Evolutionary conservation across 345 rosid species (phyloP).

Genomic region (Microcos paniculata): DNA sequence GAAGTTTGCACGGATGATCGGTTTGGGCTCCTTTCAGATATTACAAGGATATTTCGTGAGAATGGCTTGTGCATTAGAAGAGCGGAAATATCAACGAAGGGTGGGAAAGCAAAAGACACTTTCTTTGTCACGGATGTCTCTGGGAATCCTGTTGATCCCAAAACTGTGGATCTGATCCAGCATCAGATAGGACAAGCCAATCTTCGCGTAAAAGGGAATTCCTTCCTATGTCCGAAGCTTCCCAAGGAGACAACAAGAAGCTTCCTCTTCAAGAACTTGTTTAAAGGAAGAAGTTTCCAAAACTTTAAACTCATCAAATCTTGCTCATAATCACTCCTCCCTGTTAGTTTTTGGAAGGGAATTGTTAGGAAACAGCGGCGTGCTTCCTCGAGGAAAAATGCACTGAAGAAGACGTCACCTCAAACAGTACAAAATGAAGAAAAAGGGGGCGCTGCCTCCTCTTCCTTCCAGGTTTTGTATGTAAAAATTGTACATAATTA

Average conservation of each 20-base stretch:
- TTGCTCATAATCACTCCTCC: constrained; percentile 23
- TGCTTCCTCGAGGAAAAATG: neutral
- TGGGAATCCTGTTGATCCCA: constrained; percentile 46
- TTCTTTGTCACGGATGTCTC: constrained; percentile 57
- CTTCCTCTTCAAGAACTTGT: constrained; percentile 46
- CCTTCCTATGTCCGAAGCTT: constrained; percentile 19
- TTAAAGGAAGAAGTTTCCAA: constrained; percentile 44
- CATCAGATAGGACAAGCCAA: constrained; percentile 44
- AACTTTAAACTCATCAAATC: constrained; percentile 48
- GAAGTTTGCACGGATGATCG: constrained; percentile 51
- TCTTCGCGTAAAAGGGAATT: constrained; percentile 44
- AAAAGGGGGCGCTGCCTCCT: neutral
- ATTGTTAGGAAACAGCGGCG: too few species aligned
- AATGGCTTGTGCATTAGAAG: constrained; percentile 50
- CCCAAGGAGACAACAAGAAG: constrained; percentile 38
- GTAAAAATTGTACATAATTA: neutral
- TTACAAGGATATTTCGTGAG: constrained; percentile 59
- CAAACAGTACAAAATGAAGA: neutral
- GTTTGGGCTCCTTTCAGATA: constrained; percentile 50
- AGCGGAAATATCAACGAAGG: constrained; percentile 52
- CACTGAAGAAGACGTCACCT: neutral
- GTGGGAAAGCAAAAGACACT: constrained; percentile 47
- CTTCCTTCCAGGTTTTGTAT: neutral
- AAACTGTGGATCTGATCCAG: constrained; percentile 46
- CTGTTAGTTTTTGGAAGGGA: neutral